phyloP scores from a whole-genome alignment of 305 asterid species.

The Fraxinus albicans region DNA sequence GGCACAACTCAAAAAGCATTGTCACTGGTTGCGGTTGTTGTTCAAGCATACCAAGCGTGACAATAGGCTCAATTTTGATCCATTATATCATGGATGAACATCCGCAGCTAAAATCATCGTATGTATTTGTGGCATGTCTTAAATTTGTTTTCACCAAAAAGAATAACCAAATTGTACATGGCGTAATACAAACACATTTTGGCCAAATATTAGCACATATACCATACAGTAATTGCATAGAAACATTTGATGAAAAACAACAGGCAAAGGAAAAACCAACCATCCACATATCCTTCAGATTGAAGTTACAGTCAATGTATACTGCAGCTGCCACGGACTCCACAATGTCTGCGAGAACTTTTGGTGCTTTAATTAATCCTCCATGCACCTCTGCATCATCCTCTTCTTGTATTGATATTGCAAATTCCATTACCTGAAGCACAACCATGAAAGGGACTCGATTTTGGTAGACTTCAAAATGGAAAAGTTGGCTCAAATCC shows the following conservation, averaged over 20 bases:
- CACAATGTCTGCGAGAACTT: conserved; percentile 65
- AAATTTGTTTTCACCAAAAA: not conserved
- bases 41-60: conserved; percentile 50
- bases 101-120: not conserved
- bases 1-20: conserved; percentile 60
- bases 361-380: conserved; percentile 81
- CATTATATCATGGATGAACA: not conserved
- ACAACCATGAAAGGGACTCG: conserved; percentile 24
- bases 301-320: conserved; percentile 41
- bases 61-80: conserved; percentile 49
- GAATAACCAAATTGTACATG: not conserved
- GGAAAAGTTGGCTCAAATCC: conserved; percentile 34
- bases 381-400: conserved; percentile 57
- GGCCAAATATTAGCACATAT: conserved; percentile 4
- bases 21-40: conserved; percentile 88
- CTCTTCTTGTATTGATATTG: conserved; percentile 47
- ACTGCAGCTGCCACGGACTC: conserved; percentile 61
- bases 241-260: not conserved
- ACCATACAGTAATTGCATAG: not conserved
- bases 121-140: not conserved
- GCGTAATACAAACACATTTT: not conserved
- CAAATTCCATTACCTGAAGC: conserved; percentile 73
- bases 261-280: conserved; percentile 26
- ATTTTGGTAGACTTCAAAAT: conserved; percentile 32
- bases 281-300: conserved; percentile 43